Conservation (phyloP, 2,329 filamentous ascomycete genomes). For the Alternaria incomplexa region DNA sequence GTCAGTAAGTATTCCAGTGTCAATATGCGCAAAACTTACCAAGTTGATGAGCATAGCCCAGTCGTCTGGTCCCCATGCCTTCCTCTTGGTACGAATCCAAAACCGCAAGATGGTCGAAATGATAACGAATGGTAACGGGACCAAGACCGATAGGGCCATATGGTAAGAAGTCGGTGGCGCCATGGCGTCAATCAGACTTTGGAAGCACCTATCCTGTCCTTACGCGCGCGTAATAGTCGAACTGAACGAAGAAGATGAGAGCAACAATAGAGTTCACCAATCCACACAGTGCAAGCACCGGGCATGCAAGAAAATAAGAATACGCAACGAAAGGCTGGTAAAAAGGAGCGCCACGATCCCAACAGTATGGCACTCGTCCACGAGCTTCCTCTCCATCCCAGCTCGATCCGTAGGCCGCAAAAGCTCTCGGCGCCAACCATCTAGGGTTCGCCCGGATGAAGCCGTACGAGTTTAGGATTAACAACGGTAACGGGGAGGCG, state of each 20-base stretch:
- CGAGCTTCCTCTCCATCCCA: background rate
- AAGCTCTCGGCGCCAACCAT: background rate
- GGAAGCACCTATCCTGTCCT: background rate
- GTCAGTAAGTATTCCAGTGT: background rate
- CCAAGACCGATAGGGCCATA: constrained; percentile 6
- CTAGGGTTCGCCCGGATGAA: background rate
- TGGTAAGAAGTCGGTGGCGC: constrained; percentile 8
- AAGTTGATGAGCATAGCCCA: constrained; percentile 14
- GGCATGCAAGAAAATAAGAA: background rate
- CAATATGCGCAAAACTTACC: background rate
- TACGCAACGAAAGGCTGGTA: background rate
- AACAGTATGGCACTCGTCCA: background rate
- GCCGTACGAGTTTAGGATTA: background rate
- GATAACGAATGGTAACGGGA: constrained; percentile 3
- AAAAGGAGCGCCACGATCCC: background rate
- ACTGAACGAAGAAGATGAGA: background rate
- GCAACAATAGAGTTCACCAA: background rate
- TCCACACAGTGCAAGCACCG: background rate
- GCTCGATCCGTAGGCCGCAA: background rate
- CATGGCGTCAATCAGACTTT: background rate
- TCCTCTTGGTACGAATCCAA: constrained; percentile 9
- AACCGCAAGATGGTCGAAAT: constrained; percentile 6
- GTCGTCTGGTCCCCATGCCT: constrained; percentile 9
- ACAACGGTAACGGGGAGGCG: background rate
- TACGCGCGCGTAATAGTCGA: background rate